Conservation (phyloP, 2,329 filamentous ascomycete genomes). For the Hypoxylon sp. region DNA sequence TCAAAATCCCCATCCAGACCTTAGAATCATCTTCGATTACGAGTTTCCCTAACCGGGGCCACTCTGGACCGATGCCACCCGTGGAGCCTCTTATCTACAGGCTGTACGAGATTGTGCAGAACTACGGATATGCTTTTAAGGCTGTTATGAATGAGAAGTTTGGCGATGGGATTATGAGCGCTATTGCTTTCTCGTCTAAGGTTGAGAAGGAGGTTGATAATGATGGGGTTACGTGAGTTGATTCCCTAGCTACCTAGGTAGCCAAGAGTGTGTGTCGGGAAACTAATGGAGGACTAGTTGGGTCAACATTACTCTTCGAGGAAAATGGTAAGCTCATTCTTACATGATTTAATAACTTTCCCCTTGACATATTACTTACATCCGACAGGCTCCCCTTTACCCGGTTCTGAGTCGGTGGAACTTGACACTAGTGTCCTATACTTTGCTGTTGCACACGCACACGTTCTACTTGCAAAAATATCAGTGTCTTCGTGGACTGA, state of each 20-base stretch:
- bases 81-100: conserved; percentile 90
- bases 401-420: conserved; percentile 46
- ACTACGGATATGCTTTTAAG: conserved; percentile 97
- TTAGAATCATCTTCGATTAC: conserved; percentile 73
- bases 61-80: conserved; percentile 84
- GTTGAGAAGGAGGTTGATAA: conserved; percentile 95
- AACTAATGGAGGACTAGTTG: conserved; percentile 44
- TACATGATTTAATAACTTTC: neutral
- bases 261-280: neutral
- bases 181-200: conserved; percentile 89
- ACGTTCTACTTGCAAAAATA: neutral
- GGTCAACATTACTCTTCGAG: conserved; percentile 53
- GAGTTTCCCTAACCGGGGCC: conserved; percentile 84
- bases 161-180: conserved; percentile 95
- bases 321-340: conserved; percentile 50
- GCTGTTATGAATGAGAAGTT: conserved; percentile 96
- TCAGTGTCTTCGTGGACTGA: neutral
- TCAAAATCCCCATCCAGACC: conserved; percentile 69
- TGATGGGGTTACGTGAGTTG: conserved; percentile 71
- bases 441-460: too few species aligned
- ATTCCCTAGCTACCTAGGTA: too few species aligned
- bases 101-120: conserved; percentile 94
- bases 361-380: conserved; percentile 30
- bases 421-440: neutral
- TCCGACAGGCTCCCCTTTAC: conserved; percentile 49